Percentiles rank a stretch among this genome's conserved stretches.
Conservation (phyloP, 1,284 basidiomycete species). For the Ustilago trichophora region DNA sequence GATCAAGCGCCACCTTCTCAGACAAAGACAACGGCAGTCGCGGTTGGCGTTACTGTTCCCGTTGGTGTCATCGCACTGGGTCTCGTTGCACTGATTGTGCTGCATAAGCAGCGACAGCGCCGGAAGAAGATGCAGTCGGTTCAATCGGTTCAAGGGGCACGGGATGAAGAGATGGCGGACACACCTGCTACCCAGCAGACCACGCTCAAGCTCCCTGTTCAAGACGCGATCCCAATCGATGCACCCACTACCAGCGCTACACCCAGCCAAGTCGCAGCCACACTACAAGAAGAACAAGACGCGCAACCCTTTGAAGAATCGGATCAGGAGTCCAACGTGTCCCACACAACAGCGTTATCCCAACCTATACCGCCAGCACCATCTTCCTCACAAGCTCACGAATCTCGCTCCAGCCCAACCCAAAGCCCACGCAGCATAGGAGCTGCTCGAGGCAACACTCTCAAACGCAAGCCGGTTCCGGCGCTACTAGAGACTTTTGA, state of each 20-base stretch:
- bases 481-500: constrained; percentile 4
- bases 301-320: background rate
- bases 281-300: too few relatives aligned
- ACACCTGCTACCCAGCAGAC: background rate
- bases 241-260: too few relatives aligned
- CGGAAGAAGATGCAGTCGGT: background rate
- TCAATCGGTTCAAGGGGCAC: background rate
- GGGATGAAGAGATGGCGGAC: constrained; percentile 8
- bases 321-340: background rate
- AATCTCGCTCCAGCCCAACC: too few relatives aligned
- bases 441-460: background rate
- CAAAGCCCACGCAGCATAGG: background rate
- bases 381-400: too few relatives aligned
- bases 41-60: constrained; percentile 15
- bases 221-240: too few relatives aligned
- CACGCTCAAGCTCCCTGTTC: too few relatives aligned
- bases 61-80: constrained; percentile 18
- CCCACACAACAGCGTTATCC: background rate
- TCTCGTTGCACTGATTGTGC: constrained; percentile 4
- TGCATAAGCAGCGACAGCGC: constrained; percentile 18
- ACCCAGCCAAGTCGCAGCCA: too few relatives aligned
- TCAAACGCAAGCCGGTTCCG: constrained; percentile 32
- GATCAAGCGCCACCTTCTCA: background rate
- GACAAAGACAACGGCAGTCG: constrained; percentile 1
- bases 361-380: background rate